Evolutionary conservation across 1,284 basidiomycete species (phyloP).

Genomic region (Cutaneotrichosporon cyanovorans): DNA sequence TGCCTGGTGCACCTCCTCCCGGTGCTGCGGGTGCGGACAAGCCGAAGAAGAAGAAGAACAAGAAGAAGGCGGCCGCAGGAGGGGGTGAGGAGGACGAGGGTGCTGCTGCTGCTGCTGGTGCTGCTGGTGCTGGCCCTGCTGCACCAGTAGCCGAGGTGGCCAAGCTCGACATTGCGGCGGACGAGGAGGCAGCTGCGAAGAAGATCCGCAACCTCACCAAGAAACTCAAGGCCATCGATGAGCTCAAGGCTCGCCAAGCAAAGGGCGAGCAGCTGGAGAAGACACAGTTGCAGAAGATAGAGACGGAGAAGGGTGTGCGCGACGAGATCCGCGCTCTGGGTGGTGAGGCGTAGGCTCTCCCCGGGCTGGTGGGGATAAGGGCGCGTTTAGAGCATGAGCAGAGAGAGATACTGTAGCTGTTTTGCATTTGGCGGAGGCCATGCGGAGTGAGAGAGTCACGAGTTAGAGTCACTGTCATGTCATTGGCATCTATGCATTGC

Average conservation of each 20-base stretch:
- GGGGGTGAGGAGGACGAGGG: constrained; percentile 18
- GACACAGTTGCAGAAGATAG: constrained; percentile 93
- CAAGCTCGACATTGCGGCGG: constrained; percentile 46
- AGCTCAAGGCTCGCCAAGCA: constrained; percentile 80
- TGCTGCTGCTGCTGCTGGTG: constrained; percentile 38
- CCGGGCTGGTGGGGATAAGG: no score
- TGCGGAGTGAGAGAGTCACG: no score
- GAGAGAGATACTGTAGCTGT: no score
- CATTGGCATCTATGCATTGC: constrained; percentile 17
- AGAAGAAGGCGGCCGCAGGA: constrained; percentile 48
- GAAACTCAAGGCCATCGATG: constrained; percentile 91
- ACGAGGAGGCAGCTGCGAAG: constrained; percentile 72
- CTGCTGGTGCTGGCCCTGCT: constrained; percentile 60
- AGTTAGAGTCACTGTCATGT: no score
- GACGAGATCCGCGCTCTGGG: constrained; percentile 61
- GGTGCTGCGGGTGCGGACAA: constrained; percentile 47
- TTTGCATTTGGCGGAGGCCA: no score
- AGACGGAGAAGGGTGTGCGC: constrained; percentile 72
- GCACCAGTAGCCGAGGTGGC: constrained; percentile 43
- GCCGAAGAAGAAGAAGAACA: constrained; percentile 53
- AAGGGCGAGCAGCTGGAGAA: constrained; percentile 83
- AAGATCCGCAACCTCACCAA: constrained; percentile 89
- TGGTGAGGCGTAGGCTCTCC: constrained; percentile 22
- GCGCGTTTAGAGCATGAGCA: no score
- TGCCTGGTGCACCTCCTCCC: constrained; percentile 26